Evolutionary conservation across 768 basidiomycete genomes (phyloP).

Genomic region (Xerocomus potaroensis): DNA sequence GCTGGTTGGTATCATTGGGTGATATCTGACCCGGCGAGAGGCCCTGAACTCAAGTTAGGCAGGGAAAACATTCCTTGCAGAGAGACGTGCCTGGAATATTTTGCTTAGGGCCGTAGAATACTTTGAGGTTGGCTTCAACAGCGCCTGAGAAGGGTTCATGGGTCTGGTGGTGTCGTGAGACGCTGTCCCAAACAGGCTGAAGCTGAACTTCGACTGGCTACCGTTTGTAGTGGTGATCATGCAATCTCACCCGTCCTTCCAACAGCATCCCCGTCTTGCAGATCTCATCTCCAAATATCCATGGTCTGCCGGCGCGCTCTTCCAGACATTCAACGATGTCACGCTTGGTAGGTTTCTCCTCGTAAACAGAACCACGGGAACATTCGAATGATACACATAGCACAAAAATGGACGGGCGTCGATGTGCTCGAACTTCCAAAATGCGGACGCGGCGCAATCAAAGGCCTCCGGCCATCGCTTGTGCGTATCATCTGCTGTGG

Average conservation of each 20-base stretch:
- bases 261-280: constrained; percentile 45
- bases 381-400: constrained; percentile 33
- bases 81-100: constrained; percentile 39
- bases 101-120: constrained; percentile 45
- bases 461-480: constrained; percentile 50
- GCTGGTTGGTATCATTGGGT: constrained; percentile 39
- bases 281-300: constrained; percentile 58
- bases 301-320: constrained; percentile 51
- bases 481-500: constrained; percentile 31
- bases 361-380: neutral
- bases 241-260: constrained; percentile 26
- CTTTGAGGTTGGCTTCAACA: constrained; percentile 38
- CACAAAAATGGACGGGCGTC: constrained; percentile 68
- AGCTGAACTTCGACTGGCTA: no score
- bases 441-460: constrained; percentile 54
- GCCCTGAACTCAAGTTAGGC: constrained; percentile 31
- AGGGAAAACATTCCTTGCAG: neutral
- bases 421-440: constrained; percentile 55
- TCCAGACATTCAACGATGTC: constrained; percentile 76
- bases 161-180: no score
- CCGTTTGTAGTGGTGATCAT: constrained; percentile 3
- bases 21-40: constrained; percentile 39
- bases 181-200: no score
- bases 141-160: constrained; percentile 17
- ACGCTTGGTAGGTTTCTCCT: constrained; percentile 44